phyloP scores from a whole-genome alignment of 805 yeast genomes.

The Dipodascus albidus region DNA sequence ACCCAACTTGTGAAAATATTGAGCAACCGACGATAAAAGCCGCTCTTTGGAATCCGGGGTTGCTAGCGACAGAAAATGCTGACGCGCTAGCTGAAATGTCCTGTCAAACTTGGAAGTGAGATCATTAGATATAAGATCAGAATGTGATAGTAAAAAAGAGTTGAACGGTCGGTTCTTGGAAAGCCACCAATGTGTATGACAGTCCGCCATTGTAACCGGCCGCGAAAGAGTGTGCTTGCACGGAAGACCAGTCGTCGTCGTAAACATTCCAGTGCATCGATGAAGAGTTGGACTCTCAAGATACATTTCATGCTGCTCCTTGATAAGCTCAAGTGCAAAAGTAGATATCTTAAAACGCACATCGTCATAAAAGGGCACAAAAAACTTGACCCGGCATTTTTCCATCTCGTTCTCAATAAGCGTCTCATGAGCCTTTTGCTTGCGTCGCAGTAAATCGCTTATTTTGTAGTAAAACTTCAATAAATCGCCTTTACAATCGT shows the following conservation, averaged over 20 bases:
- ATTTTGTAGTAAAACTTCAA: background rate
- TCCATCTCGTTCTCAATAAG: background rate
- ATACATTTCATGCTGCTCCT: background rate
- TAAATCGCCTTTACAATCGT: background rate
- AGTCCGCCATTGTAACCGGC: background rate
- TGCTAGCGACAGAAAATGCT: background rate
- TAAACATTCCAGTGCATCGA: slow-evolving; percentile 1
- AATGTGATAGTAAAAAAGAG: background rate
- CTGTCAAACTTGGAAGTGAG: background rate
- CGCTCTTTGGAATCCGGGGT: background rate
- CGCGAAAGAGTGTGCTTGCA: slow-evolving; percentile 1
- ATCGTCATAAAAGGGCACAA: background rate
- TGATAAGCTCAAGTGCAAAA: background rate
- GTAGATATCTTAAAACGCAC: background rate
- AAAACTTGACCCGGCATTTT: background rate
- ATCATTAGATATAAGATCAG: background rate
- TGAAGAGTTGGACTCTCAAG: background rate
- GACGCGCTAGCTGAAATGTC: background rate
- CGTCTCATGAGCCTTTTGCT: background rate
- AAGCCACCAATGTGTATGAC: background rate
- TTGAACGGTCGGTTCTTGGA: background rate
- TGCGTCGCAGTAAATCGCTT: background rate
- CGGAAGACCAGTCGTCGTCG: background rate
- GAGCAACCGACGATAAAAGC: background rate
- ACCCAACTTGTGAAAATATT: background rate